Conservation (phyloP, 495 filamentous ascomycete genomes). For the Penicillium daleae region DNA sequence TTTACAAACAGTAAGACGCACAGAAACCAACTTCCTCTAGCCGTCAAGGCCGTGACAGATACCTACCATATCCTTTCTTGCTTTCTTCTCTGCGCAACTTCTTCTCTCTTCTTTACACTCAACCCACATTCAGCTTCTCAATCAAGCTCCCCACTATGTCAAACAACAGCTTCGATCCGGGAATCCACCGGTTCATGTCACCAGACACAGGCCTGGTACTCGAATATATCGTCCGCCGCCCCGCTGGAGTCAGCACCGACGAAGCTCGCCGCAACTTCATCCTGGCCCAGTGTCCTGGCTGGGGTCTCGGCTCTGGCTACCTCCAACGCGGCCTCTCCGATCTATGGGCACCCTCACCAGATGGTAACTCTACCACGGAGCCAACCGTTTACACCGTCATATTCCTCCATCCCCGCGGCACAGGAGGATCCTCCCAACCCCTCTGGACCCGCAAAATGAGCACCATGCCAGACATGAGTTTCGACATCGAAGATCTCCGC, state of each 20-base stretch:
- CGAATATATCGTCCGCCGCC: slow-evolving; percentile 20
- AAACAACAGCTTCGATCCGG: slow-evolving; percentile 15
- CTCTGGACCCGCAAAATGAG: slow-evolving; percentile 8
- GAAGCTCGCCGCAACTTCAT: slow-evolving; percentile 11
- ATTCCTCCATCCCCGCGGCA: slow-evolving; percentile 22
- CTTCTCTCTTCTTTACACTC: not conserved
- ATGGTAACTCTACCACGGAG: too few species aligned
- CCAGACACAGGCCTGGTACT: slow-evolving; percentile 17
- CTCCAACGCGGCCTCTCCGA: slow-evolving; percentile 22
- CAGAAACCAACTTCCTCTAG: not conserved
- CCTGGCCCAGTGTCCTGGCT: slow-evolving; percentile 26
- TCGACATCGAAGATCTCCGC: slow-evolving; percentile 27
- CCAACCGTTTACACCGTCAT: slow-evolving; percentile 13
- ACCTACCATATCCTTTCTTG: not conserved
- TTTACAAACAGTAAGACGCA: not conserved
- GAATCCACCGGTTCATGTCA: slow-evolving; percentile 27
- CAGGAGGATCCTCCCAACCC: slow-evolving; percentile 13
- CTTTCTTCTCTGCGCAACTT: not conserved
- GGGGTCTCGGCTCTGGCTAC: slow-evolving; percentile 26
- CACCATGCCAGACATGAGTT: slow-evolving; percentile 21
- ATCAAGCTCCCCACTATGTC: not conserved
- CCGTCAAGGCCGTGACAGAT: not conserved
- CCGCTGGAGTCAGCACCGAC: not conserved
- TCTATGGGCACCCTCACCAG: slow-evolving; percentile 2
- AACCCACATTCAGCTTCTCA: not conserved